Evolutionary conservation across 1,284 basidiomycete genomes (phyloP), one percentile per base, ranked within the genome.

Genomic region (Inonotus obliquus): DNA sequence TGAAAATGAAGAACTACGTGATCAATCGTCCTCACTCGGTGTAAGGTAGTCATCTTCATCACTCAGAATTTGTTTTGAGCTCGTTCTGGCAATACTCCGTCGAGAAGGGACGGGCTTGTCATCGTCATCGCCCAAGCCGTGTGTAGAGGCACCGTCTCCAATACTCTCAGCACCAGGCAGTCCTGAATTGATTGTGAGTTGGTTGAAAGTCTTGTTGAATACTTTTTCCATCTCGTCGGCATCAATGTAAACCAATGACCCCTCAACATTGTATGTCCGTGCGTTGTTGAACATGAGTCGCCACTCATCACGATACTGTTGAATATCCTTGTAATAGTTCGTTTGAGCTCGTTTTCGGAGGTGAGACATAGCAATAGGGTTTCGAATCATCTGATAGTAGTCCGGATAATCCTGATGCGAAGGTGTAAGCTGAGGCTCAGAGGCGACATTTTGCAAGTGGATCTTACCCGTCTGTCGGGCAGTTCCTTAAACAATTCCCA

Each of bases 201-300:
- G 79, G 55, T 82, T 78, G 69, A 85, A 89, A 11, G 85, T 77
- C 25, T 81, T 78, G 65, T 89, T 81, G 70, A 95, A 92, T 54
- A 88, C 87, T 69, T 87, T 89, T 77, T 95, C 89, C 87, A 96
- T 92, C 75, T 92, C 89, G 59, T 92, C 86, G 1, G 96, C 95
- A 66, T 98, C 94, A 66, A 92, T 82, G 76, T 94, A 97, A 32
- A 98, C 95, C 88, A 92, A 91, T 0, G 92, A 94, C 1, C 87
- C 90, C 74, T 92, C 91, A 71, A 88, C 86, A 74, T 96, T 92
- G 77, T 94, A 96, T 45, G 85, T 91, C 69, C 91, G 85, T 4
- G 96, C 96, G 71, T 99, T 99, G 72, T 85, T 81, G 74, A 96
- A 96, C 89, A 98, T 94, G 56, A 94, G 82, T 67, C 80, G 78